Evolutionary conservation across 1,139 yeast genomes (phyloP).

Genomic region (Lodderomyces margitis): DNA sequence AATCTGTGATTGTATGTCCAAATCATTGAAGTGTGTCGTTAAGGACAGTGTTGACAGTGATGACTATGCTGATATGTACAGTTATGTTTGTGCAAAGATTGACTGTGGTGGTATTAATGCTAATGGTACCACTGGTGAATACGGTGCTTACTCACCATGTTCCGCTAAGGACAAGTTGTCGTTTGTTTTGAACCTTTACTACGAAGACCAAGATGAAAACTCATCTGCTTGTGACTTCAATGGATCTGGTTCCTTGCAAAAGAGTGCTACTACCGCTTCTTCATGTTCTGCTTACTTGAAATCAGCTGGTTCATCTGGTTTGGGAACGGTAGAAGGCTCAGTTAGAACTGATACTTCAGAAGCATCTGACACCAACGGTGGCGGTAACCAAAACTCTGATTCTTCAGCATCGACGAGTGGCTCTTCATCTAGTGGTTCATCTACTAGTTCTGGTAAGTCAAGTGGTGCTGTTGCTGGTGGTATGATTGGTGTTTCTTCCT

Average conservation of each 20-base stretch:
- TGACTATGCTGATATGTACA: conserved; percentile 56
- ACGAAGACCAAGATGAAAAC: conserved; percentile 42
- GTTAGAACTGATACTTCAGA: conserved; percentile 27
- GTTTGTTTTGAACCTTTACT: conserved; percentile 60
- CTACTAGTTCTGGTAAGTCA: conserved; percentile 14
- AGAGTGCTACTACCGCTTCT: conserved; percentile 50
- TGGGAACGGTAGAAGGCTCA: conserved; percentile 36
- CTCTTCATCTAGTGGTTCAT: conserved; percentile 15
- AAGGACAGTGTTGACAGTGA: conserved; percentile 37
- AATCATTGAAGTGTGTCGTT: conserved; percentile 52
- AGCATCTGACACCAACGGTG: conserved; percentile 32
- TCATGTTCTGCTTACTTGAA: conserved; percentile 45
- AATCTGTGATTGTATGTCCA: conserved; percentile 55
- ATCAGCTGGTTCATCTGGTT: conserved; percentile 41
- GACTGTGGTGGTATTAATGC: conserved; percentile 53
- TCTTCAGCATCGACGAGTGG: conserved; percentile 15
- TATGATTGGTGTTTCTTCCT: conserved; percentile 8
- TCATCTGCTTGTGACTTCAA: conserved; percentile 61
- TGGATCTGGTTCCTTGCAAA: conserved; percentile 55
- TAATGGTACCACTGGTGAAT: conserved; percentile 60
- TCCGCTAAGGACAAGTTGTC: conserved; percentile 59
- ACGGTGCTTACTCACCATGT: conserved; percentile 65
- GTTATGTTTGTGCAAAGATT: conserved; percentile 49
- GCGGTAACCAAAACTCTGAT: conserved; percentile 22
- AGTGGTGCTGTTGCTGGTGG: conserved; percentile 2